These are phyloP conservation scores for Lotus japonicus DNA, from an alignment of 306 rosid species.

Conservation along the genomic window DNA sequence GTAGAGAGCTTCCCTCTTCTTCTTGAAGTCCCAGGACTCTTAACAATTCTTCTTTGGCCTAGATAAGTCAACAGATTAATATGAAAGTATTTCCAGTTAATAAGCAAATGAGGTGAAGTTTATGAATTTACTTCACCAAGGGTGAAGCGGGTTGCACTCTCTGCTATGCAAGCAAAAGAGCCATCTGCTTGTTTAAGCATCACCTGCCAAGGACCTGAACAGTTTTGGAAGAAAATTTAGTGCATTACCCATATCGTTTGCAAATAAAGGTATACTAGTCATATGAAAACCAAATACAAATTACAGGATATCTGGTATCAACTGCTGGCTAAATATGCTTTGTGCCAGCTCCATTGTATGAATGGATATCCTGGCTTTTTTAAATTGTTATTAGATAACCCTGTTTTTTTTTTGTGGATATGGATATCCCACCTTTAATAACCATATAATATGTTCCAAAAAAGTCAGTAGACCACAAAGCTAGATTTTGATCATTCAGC, in stretches of 20 bases:
- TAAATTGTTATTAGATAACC: background rate
- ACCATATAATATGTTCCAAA: background rate
- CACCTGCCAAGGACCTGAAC: conserved; percentile 95
- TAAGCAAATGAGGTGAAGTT: conserved; percentile 23
- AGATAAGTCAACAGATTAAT: conserved; percentile 32
- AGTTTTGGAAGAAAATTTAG: conserved; percentile 6
- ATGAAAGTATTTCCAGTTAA: background rate
- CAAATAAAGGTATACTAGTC: background rate
- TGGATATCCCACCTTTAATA: background rate
- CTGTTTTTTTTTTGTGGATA: background rate
- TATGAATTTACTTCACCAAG: conserved; percentile 68
- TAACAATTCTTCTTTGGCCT: conserved; percentile 86
- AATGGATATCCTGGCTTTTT: too few relatives aligned
- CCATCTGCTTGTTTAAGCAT: conserved; percentile 96
- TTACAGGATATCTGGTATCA: background rate
- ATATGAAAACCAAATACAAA: conserved; percentile 12
- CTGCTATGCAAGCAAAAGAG: conserved; percentile 90
- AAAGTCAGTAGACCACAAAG: background rate
- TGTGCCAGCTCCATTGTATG: conserved; percentile 1
- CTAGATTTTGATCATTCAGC: background rate
- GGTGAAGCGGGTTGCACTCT: conserved; percentile 81
- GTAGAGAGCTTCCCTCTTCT: conserved; percentile 86
- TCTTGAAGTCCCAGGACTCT: conserved; percentile 94
- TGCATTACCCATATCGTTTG: too few relatives aligned
- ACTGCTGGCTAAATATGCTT: background rate